A percentile compares a stretch with the other conserved stretches of the same genome.
Evolutionary conservation across 208 protist species (phyloP).

Genomic region (Spongospora subterranea): DNA sequence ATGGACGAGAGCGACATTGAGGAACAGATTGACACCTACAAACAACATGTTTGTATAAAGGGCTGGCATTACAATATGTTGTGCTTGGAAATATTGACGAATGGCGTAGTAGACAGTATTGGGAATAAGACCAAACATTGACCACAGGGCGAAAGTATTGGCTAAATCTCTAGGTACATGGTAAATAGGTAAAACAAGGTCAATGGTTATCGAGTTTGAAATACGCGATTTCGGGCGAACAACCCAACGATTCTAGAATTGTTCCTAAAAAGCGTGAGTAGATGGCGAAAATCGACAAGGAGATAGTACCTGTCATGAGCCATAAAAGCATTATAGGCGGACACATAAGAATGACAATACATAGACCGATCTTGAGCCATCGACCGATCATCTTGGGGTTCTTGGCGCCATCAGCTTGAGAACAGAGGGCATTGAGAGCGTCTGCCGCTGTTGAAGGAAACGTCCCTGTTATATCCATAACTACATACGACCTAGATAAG

Average conservation of each 20-base stretch:
- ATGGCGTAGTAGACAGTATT: constrained; percentile 44
- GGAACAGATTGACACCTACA: constrained; percentile 22
- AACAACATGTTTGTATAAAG: constrained; percentile 51
- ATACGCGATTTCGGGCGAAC: not conserved
- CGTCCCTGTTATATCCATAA: constrained; percentile 47
- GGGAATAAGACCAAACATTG: not conserved
- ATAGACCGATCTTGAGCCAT: constrained; percentile 51
- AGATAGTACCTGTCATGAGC: not conserved
- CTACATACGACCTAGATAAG: not conserved
- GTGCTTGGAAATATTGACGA: constrained; percentile 58
- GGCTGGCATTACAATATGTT: not conserved
- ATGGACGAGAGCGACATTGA: constrained; percentile 55
- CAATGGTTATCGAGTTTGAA: not conserved
- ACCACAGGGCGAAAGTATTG: constrained; percentile 12
- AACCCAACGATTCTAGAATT: not conserved
- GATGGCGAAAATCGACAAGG: not conserved
- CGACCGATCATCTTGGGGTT: constrained; percentile 9
- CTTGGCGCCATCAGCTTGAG: constrained; percentile 24
- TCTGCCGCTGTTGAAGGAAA: constrained; percentile 51
- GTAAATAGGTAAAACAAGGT: not conserved
- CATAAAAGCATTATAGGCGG: constrained; percentile 19
- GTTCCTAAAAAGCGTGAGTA: not conserved
- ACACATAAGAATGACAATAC: constrained; percentile 37
- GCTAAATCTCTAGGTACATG: not conserved
- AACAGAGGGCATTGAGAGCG: constrained; percentile 42